Conservation (phyloP, 2,329 filamentous ascomycete species). For the Eurotiales sp. region DNA sequence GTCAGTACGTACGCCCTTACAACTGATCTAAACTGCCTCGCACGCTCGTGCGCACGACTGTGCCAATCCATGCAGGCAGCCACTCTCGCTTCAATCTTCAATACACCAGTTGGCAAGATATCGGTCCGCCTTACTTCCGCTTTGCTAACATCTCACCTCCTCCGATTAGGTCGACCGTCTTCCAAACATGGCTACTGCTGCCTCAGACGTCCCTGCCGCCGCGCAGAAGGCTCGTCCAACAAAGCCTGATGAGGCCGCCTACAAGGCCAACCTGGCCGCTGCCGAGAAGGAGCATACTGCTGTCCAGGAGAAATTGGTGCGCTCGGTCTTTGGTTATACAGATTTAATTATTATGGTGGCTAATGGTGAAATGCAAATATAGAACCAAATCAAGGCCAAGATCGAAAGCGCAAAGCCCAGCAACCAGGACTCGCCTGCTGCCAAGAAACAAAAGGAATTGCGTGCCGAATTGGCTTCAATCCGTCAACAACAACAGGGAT, state of each 20-base stretch:
- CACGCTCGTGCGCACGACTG: no score
- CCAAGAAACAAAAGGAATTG: constrained; percentile 82
- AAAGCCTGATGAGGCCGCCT: constrained; percentile 82
- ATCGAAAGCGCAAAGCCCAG: constrained; percentile 77
- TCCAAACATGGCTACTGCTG: constrained; percentile 16
- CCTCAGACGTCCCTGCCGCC: constrained; percentile 21
- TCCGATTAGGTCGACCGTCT: constrained; percentile 2
- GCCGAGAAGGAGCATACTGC: constrained; percentile 83
- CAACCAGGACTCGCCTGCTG: constrained; percentile 74
- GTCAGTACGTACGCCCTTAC: not conserved
- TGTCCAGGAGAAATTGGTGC: constrained; percentile 66
- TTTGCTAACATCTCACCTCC: not conserved
- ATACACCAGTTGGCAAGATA: no score
- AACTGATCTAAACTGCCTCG: no score
- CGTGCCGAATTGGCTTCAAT: constrained; percentile 79
- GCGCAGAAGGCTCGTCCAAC: constrained; percentile 60
- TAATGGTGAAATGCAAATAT: constrained; percentile 31
- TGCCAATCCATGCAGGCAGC: no score
- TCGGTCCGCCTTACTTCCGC: not conserved
- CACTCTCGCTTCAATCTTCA: no score
- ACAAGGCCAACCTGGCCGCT: constrained; percentile 72
- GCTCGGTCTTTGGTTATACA: constrained; percentile 23
- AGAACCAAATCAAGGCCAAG: constrained; percentile 87
- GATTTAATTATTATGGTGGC: not conserved
- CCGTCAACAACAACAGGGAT: constrained; percentile 77